Conservation (phyloP, 2,329 filamentous ascomycete species). For the Fusarium multiceps region DNA sequence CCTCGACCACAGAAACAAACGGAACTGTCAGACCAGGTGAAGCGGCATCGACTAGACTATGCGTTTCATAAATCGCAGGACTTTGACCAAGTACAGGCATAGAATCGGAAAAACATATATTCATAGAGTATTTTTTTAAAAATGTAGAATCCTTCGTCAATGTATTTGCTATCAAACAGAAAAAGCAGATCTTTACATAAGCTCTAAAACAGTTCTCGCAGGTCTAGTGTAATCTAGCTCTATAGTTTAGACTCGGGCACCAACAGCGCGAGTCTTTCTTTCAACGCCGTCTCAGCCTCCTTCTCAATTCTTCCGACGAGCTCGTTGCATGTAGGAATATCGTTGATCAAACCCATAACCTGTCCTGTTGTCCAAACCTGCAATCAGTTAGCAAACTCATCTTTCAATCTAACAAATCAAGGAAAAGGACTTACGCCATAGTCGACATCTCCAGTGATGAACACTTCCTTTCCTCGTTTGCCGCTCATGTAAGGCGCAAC, state of each 20-base stretch:
- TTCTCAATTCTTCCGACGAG: slow-evolving; percentile 79
- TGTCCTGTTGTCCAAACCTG: slow-evolving; percentile 97
- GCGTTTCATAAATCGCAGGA: slow-evolving; percentile 38
- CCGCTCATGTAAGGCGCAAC: slow-evolving; percentile 89
- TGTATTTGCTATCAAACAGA: slow-evolving; percentile 3
- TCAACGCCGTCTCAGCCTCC: slow-evolving; percentile 76
- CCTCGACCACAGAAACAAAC: slow-evolving; percentile 7
- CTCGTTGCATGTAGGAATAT: slow-evolving; percentile 79
- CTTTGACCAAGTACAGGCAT: slow-evolving; percentile 17
- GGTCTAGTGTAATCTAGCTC: slow-evolving; percentile 24
- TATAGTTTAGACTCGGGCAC: slow-evolving; percentile 70
- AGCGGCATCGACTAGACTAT: slow-evolving; percentile 38
- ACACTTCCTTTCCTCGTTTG: slow-evolving; percentile 90
- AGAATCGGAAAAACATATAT: slow-evolving; percentile 6
- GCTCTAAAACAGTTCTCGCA: slow-evolving; percentile 20
- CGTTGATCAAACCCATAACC: slow-evolving; percentile 89
- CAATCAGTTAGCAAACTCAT: slow-evolving; percentile 22
- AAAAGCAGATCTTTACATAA: slow-evolving; percentile 3
- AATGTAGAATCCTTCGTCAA: slow-evolving; percentile 12
- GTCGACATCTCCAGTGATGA: slow-evolving; percentile 90
- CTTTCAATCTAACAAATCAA: not conserved
- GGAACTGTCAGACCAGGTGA: slow-evolving; percentile 11
- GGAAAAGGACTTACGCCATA: slow-evolving; percentile 75
- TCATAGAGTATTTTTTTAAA: slow-evolving; percentile 1
- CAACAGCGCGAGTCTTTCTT: slow-evolving; percentile 67